Evolutionary conservation across 2,329 filamentous ascomycete species (phyloP).

Genomic region (Diaporthe sp.): DNA sequence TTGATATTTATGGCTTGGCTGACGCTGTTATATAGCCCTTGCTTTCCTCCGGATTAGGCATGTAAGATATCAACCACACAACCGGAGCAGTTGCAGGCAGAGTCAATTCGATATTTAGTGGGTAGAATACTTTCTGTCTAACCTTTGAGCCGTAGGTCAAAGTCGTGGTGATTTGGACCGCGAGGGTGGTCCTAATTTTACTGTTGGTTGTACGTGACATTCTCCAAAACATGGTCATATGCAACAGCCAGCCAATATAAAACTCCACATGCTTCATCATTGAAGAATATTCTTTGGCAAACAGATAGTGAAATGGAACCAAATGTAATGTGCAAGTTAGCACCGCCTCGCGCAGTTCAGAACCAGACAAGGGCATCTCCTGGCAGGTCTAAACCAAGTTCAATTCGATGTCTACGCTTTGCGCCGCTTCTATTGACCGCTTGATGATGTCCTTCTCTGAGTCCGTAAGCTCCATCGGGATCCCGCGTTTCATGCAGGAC

Average conservation of each 20-base stretch:
- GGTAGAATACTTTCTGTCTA: fast-evolving
- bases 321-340: fast-evolving
- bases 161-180: neutral
- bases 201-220: neutral
- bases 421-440: neutral
- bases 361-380: neutral
- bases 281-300: too few relatives aligned
- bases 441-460: neutral
- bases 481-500: conserved; percentile 53
- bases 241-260: neutral
- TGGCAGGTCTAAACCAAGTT: neutral
- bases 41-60: neutral
- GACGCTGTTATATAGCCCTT: neutral
- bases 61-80: too few relatives aligned
- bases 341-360: neutral
- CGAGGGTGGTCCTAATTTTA: neutral
- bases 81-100: neutral
- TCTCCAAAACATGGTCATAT: neutral
- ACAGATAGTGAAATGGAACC: neutral
- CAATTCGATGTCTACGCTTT: conserved; percentile 2
- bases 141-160: neutral
- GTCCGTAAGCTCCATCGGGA: neutral
- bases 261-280: neutral
- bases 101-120: fast-evolving
- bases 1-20: neutral